phyloP scores from a whole-genome alignment of 2,329 filamentous ascomycete species.

The Ophiostoma sp. region DNA sequence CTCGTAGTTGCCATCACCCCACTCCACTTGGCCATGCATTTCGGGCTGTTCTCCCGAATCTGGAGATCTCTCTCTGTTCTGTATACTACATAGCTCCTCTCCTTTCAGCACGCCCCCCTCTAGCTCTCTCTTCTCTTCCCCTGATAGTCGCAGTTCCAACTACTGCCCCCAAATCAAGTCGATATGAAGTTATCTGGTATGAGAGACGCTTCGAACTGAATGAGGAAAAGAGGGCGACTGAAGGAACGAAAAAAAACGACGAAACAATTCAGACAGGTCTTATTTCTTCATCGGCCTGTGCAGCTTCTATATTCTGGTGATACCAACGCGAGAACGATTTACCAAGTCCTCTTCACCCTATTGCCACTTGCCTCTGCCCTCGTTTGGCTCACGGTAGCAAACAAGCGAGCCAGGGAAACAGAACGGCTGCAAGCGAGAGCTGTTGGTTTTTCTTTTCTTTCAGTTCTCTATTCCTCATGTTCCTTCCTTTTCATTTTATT shows the following conservation, averaged over 20 bases:
- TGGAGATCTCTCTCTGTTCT: neutral
- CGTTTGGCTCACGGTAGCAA: neutral
- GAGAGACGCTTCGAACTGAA: neutral
- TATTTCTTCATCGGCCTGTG: conserved; percentile 1
- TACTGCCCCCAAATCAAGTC: neutral
- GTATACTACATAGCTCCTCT: no score
- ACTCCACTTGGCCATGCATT: neutral
- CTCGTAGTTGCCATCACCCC: neutral
- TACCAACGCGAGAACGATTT: neutral
- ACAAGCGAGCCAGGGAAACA: neutral
- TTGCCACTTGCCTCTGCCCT: neutral
- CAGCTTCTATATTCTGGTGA: conserved; percentile 3
- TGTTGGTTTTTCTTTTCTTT: neutral
- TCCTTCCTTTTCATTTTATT: neutral
- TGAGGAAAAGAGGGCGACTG: neutral
- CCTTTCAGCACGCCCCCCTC: no score
- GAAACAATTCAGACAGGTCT: neutral
- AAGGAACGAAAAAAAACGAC: neutral
- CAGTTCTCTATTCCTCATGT: neutral
- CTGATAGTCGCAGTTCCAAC: neutral
- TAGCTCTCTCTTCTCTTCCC: neutral
- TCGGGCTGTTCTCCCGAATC: neutral
- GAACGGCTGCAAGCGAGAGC: conserved; percentile 1
- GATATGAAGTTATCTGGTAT: neutral
- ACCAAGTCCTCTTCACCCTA: neutral